A percentile compares a stretch with the other conserved stretches of the same genome.
Evolutionary conservation across 164 flowering plant species (phyloP).

Genomic region (Dillenia turbinata): DNA sequence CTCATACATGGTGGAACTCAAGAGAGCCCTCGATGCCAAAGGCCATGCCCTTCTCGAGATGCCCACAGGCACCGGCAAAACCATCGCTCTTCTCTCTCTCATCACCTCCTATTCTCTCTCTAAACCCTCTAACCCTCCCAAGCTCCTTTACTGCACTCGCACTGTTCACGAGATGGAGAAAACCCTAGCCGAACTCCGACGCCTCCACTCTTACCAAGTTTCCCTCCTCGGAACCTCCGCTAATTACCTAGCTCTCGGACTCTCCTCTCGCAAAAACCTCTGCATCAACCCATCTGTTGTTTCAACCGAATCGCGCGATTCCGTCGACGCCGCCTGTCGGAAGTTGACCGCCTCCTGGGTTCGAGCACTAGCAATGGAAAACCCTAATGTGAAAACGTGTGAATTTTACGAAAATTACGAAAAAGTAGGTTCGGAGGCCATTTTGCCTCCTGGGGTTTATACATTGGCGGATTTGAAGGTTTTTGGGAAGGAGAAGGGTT

Average conservation of each 20-base stretch:
- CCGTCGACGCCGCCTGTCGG: conserved; percentile 89
- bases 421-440: conserved; percentile 51
- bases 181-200: conserved; percentile 81
- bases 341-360: conserved; percentile 95
- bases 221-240: conserved; percentile 54
- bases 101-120: conserved; percentile 77
- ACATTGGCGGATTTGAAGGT: conserved; percentile 75
- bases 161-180: conserved; percentile 99
- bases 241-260: conserved; percentile 71
- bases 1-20: conserved; percentile 86
- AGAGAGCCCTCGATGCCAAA: conserved; percentile 84
- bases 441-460: conserved; percentile 90
- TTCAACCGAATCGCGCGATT: conserved; percentile 73
- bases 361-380: conserved; percentile 59
- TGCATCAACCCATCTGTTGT: conserved; percentile 72
- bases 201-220: conserved; percentile 61
- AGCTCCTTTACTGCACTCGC: conserved; percentile 97
- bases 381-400: conserved; percentile 63
- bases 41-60: conserved; percentile 97
- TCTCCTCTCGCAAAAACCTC: conserved; percentile 90
- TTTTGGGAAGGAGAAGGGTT: conserved; percentile 81
- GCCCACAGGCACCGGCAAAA: conserved; percentile 99
- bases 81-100: conserved; percentile 90
- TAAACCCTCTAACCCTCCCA: conserved; percentile 56
- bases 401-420: conserved; percentile 70